These are phyloP conservation scores for Euphrasia arctica DNA, from an alignment of 305 asterid genomes.

Conservation along the genomic window DNA sequence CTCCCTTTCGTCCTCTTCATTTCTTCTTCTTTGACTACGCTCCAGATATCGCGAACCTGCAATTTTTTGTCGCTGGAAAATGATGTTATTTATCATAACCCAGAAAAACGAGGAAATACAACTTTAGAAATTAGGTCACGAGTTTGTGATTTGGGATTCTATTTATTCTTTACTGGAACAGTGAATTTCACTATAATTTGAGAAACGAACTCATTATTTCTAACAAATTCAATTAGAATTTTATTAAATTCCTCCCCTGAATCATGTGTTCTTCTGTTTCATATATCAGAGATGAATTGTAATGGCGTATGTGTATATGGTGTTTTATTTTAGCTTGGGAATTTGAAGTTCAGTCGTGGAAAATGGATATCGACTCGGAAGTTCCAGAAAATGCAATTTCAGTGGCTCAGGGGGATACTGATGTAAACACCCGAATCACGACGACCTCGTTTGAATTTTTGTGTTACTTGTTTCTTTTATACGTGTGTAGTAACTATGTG, in stretches of 20 bases:
- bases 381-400: slow-evolving; percentile 37
- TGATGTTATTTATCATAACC: too few relatives aligned
- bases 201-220: too few relatives aligned
- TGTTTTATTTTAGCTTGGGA: slow-evolving; percentile 7
- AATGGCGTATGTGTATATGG: neutral
- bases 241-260: neutral
- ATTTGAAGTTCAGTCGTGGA: slow-evolving; percentile 15
- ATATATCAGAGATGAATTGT: neutral
- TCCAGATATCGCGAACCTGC: too few relatives aligned
- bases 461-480: neutral
- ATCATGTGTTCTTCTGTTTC: neutral
- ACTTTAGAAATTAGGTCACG: too few relatives aligned
- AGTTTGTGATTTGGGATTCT: too few relatives aligned
- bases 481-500: neutral
- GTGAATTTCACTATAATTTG: too few relatives aligned
- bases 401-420: slow-evolving; percentile 34
- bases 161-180: too few relatives aligned
- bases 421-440: slow-evolving; percentile 32
- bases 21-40: too few relatives aligned
- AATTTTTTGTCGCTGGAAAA: too few relatives aligned
- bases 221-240: neutral
- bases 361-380: slow-evolving; percentile 57
- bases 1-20: too few relatives aligned
- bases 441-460: slow-evolving; percentile 13
- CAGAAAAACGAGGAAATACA: too few relatives aligned